Conservation (phyloP, 306 rosid genomes). For the Glycyrrhiza uralensis region DNA sequence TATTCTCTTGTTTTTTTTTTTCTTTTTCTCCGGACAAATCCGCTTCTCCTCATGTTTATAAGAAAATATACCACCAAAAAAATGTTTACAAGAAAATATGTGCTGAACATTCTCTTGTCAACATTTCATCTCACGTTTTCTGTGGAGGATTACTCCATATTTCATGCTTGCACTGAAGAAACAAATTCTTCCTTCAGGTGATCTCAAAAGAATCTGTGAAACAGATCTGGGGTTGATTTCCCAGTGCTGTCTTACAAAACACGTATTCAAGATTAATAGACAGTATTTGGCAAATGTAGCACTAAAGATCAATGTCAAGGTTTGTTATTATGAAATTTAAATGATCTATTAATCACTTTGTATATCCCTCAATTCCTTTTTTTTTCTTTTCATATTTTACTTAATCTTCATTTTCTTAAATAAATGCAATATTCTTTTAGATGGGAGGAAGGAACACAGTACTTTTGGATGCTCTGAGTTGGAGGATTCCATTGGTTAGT, state of each 20-base stretch:
- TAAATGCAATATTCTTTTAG: constrained; percentile 25
- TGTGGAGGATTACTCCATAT: neutral
- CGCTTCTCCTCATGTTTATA: too few relatives aligned
- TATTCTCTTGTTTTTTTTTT: neutral
- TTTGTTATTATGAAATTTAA: constrained; percentile 16
- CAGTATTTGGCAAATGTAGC: constrained; percentile 60
- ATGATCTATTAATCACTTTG: neutral
- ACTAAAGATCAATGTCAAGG: constrained; percentile 66
- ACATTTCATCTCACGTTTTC: neutral
- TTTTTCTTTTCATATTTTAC: neutral
- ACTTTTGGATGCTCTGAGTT: constrained; percentile 69
- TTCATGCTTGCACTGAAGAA: constrained; percentile 3
- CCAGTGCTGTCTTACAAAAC: constrained; percentile 72
- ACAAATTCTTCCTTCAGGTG: constrained; percentile 41
- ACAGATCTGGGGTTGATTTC: constrained; percentile 71
- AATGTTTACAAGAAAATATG: neutral
- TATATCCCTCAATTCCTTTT: neutral
- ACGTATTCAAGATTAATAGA: constrained; percentile 54
- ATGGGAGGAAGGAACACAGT: constrained; percentile 85
- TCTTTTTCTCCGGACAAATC: too few relatives aligned
- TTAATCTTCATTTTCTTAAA: constrained; percentile 10
- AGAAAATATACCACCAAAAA: too few relatives aligned
- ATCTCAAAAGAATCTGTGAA: constrained; percentile 70
- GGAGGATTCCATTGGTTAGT: constrained; percentile 72
- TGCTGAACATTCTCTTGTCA: neutral